These are phyloP conservation scores for Neocatenulostroma microsporum DNA, from an alignment of 2,329 filamentous ascomycete genomes.

Conservation along the genomic window DNA sequence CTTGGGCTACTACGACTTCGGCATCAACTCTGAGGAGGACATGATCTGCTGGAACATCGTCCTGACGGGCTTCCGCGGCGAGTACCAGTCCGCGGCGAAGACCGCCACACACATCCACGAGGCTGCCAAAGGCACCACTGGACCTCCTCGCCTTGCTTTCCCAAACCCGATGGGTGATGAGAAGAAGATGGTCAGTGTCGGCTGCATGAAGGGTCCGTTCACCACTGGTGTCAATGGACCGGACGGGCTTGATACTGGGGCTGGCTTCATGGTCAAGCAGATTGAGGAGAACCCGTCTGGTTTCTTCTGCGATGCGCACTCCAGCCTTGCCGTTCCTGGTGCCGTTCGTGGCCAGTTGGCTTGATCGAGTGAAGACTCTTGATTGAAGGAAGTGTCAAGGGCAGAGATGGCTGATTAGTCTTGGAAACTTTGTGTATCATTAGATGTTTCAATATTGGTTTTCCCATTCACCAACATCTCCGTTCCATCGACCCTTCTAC, in stretches of 20 bases:
- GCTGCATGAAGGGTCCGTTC: slow-evolving; percentile 40
- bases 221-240: slow-evolving; percentile 36
- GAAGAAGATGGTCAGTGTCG: slow-evolving; percentile 26
- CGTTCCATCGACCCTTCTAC: too few relatives aligned
- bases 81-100: slow-evolving; percentile 44
- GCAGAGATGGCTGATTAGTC: too few relatives aligned
- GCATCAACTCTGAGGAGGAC: slow-evolving; percentile 43
- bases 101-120: slow-evolving; percentile 52
- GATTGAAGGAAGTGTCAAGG: too few relatives aligned
- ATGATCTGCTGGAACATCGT: slow-evolving; percentile 47
- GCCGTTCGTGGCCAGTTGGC: slow-evolving; percentile 47
- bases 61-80: slow-evolving; percentile 42
- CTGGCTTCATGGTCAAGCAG: slow-evolving; percentile 43
- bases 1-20: slow-evolving; percentile 45
- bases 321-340: slow-evolving; percentile 42
- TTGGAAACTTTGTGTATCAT: too few relatives aligned
- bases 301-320: slow-evolving; percentile 51
- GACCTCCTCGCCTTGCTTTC: slow-evolving; percentile 47
- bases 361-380: too few relatives aligned
- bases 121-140: slow-evolving; percentile 37
- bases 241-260: slow-evolving; percentile 37
- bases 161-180: slow-evolving; percentile 40
- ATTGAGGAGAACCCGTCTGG: slow-evolving; percentile 44
- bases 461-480: too few relatives aligned
- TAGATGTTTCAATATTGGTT: too few relatives aligned